Evolutionary conservation across 371 early-diverging fungal genomes (phyloP).

Genomic region (Globomyces sp.): DNA sequence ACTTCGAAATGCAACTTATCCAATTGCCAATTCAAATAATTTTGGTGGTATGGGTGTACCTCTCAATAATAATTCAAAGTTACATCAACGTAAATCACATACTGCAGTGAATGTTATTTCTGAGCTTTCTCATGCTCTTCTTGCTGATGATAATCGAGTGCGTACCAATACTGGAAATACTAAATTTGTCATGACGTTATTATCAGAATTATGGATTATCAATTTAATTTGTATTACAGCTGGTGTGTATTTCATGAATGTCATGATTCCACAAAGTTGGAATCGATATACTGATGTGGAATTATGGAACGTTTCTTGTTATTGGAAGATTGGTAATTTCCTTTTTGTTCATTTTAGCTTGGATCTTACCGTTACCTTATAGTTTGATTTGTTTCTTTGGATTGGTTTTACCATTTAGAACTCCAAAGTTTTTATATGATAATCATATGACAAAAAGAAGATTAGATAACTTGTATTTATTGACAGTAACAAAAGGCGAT

Average conservation of each 20-base stretch:
- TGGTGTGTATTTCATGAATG: conserved; percentile 15
- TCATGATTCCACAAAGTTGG: conserved; percentile 13
- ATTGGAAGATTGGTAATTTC: conserved; percentile 23
- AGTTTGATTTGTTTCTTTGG: conserved; percentile 27
- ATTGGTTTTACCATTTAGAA: conserved; percentile 22
- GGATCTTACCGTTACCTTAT: conserved; percentile 27
- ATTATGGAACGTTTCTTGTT: conserved; percentile 27
- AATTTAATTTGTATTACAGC: conserved; percentile 16
- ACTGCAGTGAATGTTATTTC: too few species aligned
- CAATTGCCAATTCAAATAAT: too few species aligned
- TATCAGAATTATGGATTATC: conserved; percentile 23
- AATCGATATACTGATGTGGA: conserved; percentile 17
- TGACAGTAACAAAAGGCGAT: conserved; percentile 25
- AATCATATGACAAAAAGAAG: conserved; percentile 10
- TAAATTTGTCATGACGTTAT: conserved; percentile 8
- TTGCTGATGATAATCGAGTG: not conserved
- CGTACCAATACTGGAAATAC: conserved; percentile 20
- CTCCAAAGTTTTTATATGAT: conserved; percentile 20
- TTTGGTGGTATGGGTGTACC: too few species aligned
- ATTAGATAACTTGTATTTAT: conserved; percentile 25
- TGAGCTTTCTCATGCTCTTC: not conserved
- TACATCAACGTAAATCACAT: too few species aligned
- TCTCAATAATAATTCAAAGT: too few species aligned
- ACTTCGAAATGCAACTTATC: too few species aligned
- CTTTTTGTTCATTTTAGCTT: conserved; percentile 13